Evolutionary conservation across 2,329 filamentous ascomycete genomes (phyloP), one percentile per base, ranked within the genome.

Genomic region (Scedosporium apiospermum): DNA sequence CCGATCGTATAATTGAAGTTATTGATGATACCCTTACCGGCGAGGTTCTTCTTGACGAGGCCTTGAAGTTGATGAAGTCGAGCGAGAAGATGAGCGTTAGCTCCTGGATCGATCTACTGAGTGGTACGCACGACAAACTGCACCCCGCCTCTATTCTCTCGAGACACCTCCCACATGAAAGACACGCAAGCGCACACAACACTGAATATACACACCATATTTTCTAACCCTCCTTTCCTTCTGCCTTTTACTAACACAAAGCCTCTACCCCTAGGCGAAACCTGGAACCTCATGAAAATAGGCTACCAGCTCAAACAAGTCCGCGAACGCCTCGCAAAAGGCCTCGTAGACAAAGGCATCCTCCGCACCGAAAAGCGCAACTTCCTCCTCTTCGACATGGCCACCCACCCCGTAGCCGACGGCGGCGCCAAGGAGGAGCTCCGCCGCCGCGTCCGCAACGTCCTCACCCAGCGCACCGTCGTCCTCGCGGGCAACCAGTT

Each of bases 201-300:
- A 16, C 34, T 6, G 16, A 1, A 12, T 12, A 9, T 27, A 58
- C 16, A 58, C 16, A 23, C 23, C 23, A n/a, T 53, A 14, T 5
- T 34, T 23, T 34, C 34, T 49, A 57, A 5, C 12, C 53, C 10
- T 18, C 12, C 18, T 49, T 49, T 49, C 10, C 7, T 49, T 44
- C n/a, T 58, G 53, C 6, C 44, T 27, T 57, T 26, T 57, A 58
- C 49, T 63, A 53, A 53, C 58, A 21, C 14, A 23, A 7, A 49
- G 2, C n/a, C 12, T 14, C 30, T 46, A 14, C 61, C 27, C 64
- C 26, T 72, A 98, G 93, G 95, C 74, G 95, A 99, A 78, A 99
- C 95, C 62, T 99, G 95, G 95, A 99, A 99, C 74, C 80, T 99
- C 67, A 98, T 99, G 95, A 99, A 99, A 82, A 99, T 99, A 70